phyloP scores from a whole-genome alignment of 2,329 filamentous ascomycete genomes.

The Aspergillus ustus region DNA sequence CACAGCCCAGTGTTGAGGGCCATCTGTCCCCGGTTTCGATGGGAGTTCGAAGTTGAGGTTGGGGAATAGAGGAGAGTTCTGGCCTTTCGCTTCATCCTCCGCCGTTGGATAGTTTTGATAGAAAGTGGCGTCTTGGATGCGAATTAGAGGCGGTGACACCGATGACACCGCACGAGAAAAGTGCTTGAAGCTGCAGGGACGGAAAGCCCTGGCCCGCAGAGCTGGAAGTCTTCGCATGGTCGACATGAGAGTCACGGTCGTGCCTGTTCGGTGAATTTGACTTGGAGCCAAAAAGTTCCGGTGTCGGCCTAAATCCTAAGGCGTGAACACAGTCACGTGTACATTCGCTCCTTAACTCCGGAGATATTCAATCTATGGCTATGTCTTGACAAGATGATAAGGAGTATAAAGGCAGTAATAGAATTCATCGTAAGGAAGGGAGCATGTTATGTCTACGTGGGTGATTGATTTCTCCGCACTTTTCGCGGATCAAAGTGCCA shows the following conservation, averaged over 20 bases:
- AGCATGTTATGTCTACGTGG: not conserved
- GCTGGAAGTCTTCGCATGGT: constrained; percentile 11
- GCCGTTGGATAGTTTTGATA: constrained; percentile 73
- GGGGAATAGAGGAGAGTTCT: constrained; percentile 75
- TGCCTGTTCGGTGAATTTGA: not conserved
- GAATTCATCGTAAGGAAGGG: not conserved
- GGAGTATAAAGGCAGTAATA: too few species aligned
- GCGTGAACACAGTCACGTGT: constrained; percentile 7
- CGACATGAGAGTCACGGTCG: not conserved
- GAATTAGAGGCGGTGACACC: constrained; percentile 61
- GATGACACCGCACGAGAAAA: constrained; percentile 25
- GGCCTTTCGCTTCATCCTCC: constrained; percentile 46
- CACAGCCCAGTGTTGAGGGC: constrained; percentile 75
- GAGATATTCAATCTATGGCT: not conserved
- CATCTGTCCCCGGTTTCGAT: constrained; percentile 43
- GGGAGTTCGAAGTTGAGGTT: constrained; percentile 72
- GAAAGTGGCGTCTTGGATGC: constrained; percentile 79
- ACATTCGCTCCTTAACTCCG: not conserved
- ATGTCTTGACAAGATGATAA: too few species aligned
- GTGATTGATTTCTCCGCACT: constrained; percentile 7
- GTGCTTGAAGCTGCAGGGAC: constrained; percentile 17
- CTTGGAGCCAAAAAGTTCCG: not conserved
- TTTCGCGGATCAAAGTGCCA: constrained; percentile 6
- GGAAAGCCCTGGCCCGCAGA: constrained; percentile 17
- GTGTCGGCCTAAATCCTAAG: constrained; percentile 14